Percentiles rank a stretch among this genome's conserved stretches.
phyloP scores from a whole-genome alignment of 2,329 filamentous ascomycete species.

The Beauveria caledonica region DNA sequence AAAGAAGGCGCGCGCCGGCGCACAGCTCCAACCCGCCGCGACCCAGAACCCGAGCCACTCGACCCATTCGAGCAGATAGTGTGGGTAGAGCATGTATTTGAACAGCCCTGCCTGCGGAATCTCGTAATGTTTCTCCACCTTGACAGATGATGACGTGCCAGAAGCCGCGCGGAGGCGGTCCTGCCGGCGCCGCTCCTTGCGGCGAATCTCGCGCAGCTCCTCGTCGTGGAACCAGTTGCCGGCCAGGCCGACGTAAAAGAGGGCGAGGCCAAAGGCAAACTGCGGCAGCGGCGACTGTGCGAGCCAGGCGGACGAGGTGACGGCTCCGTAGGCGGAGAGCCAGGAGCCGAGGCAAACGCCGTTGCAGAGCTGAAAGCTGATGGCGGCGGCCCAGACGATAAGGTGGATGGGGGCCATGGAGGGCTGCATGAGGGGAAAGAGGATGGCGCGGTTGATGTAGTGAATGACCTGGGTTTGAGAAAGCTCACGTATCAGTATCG shows the following conservation, averaged over 20 bases:
- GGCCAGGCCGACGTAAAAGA: slow-evolving; percentile 70
- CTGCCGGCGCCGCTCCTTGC: slow-evolving; percentile 56
- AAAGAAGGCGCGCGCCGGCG: slow-evolving; percentile 73
- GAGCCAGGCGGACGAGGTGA: slow-evolving; percentile 44
- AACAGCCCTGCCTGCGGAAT: slow-evolving; percentile 81
- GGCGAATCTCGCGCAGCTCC: slow-evolving; percentile 76
- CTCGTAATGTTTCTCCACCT: slow-evolving; percentile 74
- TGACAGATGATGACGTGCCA: slow-evolving; percentile 21
- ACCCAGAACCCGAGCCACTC: slow-evolving; percentile 92
- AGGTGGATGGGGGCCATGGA: slow-evolving; percentile 87
- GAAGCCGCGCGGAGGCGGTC: slow-evolving; percentile 27
- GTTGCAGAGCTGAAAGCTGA: slow-evolving; percentile 73
- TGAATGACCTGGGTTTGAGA: slow-evolving; percentile 59
- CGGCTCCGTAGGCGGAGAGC: slow-evolving; percentile 72
- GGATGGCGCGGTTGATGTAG: slow-evolving; percentile 81
- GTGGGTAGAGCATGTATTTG: slow-evolving; percentile 73
- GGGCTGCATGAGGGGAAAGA: slow-evolving; percentile 75
- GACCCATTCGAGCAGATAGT: slow-evolving; percentile 94
- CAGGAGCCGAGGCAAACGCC: slow-evolving; percentile 70
- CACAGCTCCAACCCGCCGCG: slow-evolving; percentile 56
- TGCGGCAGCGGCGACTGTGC: slow-evolving; percentile 31
- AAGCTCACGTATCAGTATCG: slow-evolving; percentile 4
- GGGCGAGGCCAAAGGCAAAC: slow-evolving; percentile 55
- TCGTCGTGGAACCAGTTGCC: slow-evolving; percentile 88
- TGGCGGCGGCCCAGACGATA: slow-evolving; percentile 54